phyloP scores from a whole-genome alignment of 805 yeast genomes.

The Zygoascus biomembranicola region DNA sequence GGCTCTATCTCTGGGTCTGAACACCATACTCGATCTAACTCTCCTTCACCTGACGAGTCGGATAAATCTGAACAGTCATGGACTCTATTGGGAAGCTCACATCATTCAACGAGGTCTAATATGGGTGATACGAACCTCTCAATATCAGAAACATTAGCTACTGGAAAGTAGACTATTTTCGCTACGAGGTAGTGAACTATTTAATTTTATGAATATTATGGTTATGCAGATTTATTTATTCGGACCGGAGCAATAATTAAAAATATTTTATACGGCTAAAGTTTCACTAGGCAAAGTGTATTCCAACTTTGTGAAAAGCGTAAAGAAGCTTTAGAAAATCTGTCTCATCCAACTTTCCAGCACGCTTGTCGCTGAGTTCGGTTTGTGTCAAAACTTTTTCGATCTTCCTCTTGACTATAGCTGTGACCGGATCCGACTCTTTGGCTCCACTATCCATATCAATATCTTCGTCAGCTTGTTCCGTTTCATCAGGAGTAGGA shows the following conservation, averaged over 20 bases:
- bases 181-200: background rate
- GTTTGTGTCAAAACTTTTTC: constrained; percentile 70
- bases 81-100: constrained; percentile 11
- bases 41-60: background rate
- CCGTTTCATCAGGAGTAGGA: constrained; percentile 34
- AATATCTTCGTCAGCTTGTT: constrained; percentile 29
- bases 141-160: too few relatives aligned
- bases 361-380: constrained; percentile 74
- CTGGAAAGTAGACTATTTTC: background rate
- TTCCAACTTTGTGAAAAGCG: constrained; percentile 95
- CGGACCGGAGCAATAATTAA: background rate
- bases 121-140: background rate
- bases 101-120: background rate
- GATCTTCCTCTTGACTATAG: constrained; percentile 51
- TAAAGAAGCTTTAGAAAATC: constrained; percentile 76
- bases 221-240: background rate
- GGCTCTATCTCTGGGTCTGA: background rate
- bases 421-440: constrained; percentile 12
- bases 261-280: background rate
- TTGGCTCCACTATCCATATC: constrained; percentile 29
- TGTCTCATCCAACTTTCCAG: constrained; percentile 91
- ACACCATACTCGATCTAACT: background rate
- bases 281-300: constrained; percentile 69
- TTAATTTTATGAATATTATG: background rate
- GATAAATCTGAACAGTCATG: constrained; percentile 13